Evolutionary conservation across 148 eudicot species (phyloP), one percentile per base, ranked within the genome.

Genomic region (Heliosperma pusillum): DNA sequence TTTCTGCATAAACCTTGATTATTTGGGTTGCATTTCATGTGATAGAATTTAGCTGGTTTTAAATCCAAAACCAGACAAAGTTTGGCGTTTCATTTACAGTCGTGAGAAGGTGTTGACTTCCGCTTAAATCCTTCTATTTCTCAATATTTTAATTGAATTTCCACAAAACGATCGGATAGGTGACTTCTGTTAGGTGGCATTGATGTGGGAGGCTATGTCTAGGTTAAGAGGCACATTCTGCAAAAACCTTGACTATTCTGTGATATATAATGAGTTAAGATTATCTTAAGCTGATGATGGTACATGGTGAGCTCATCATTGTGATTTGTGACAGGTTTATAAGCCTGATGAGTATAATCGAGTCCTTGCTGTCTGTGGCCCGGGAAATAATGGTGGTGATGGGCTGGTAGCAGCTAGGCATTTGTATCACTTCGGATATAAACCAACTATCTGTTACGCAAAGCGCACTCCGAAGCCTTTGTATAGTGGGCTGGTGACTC

Each of bases 381-480:
- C 99, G 4, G 99, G 99, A 68, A 96, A 96, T 78, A 96, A 92
- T 83, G 99, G 99, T 36, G 97, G 99, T 30, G 99, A 96, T 86
- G 99, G 99, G 40, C 94, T 90, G 78, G 99, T 96, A 17, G 99
- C 97, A 77, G 99, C 97, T 77, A 92, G 97, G 63, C 97, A 96
- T 86, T 81, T 96, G 75, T 79, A 89, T 85, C 97, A 92, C 84
- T 96, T 96, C 82, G 97, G 99, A 62, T 96, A 96, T 83, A 88
- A 82, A 77, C 94, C 90, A 56, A 76, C 75, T 42, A 68, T 96
- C 60, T 96, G 97, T 84, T 96, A 96, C 76, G 97, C 99, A 71
- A 96, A 92, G 82, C 97, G 91, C 79, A 90, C 99, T 55, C 76
- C 92, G 66, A 96, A 92, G 83, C 90, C 97, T 80, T 87, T 96